phyloP scores from a whole-genome alignment of 176 grass and related monocot genomes.

The Carex cristatella region DNA sequence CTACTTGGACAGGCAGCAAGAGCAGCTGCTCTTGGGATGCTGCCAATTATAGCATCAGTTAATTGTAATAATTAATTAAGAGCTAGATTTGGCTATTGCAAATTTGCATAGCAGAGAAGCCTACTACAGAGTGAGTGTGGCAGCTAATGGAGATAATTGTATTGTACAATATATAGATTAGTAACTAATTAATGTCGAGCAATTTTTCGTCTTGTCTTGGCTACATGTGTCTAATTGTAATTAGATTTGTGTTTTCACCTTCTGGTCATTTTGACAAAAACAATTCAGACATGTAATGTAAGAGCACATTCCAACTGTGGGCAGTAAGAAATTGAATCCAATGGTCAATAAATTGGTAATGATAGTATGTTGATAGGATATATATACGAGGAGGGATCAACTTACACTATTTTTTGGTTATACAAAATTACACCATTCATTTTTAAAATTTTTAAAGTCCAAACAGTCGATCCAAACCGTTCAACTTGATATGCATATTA shows the following conservation, averaged over 20 bases:
- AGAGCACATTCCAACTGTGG: not conserved
- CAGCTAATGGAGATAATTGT: constrained; percentile 21
- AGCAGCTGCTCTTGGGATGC: constrained; percentile 20
- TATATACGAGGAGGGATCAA: no score
- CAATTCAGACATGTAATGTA: not conserved
- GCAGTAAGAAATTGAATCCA: not conserved
- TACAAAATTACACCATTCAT: no score
- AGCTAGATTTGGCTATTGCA: constrained; percentile 14
- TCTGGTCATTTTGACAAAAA: not conserved
- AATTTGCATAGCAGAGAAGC: not conserved
- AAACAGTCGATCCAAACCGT: no score
- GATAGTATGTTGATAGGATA: not conserved
- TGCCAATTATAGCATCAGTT: constrained; percentile 15
- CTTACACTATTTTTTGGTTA: no score
- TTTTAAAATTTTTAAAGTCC: no score
- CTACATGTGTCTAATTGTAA: not conserved
- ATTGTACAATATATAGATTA: constrained; percentile 15
- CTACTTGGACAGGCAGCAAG: constrained; percentile 27
- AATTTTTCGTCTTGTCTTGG: not conserved
- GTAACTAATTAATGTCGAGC: constrained; percentile 13
- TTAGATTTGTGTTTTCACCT: not conserved
- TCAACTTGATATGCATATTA: no score
- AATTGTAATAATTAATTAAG: not conserved
- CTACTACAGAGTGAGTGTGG: not conserved
- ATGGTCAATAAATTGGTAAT: not conserved